phyloP scores from a whole-genome alignment of 768 basidiomycete genomes.

The Mycena epipterygia region DNA sequence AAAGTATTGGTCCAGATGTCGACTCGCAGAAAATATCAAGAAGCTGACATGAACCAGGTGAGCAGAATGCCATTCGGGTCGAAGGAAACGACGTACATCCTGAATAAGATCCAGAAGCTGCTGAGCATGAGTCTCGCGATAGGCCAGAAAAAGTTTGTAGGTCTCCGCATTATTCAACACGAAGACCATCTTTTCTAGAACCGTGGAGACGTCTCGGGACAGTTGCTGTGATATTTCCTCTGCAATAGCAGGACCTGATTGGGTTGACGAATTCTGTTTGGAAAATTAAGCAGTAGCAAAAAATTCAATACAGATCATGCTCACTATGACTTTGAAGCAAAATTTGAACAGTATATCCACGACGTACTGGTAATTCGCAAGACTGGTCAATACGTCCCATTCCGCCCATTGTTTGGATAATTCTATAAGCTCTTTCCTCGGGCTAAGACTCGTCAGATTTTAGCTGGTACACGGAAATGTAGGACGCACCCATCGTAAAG shows the following conservation, averaged over 20 bases:
- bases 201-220: background rate
- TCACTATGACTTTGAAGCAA: background rate
- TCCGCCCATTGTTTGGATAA: background rate
- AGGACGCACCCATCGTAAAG: too few species aligned
- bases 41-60: background rate
- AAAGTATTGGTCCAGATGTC: background rate
- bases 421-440: background rate
- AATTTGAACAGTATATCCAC: background rate
- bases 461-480: background rate
- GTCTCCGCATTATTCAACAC: background rate
- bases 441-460: background rate
- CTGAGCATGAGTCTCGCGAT: background rate
- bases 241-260: background rate
- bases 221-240: background rate
- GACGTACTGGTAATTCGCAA: background rate
- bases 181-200: background rate
- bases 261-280: background rate
- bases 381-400: background rate
- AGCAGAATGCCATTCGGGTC: background rate
- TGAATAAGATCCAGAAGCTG: conserved; percentile 16
- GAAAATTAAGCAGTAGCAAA: background rate
- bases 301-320: too few species aligned
- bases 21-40: background rate
- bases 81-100: background rate
- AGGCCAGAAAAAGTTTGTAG: background rate